Base-by-base conservation (phyloP, 2,329 filamentous ascomycete species). In the Aspergillus aculeatus region DNA sequence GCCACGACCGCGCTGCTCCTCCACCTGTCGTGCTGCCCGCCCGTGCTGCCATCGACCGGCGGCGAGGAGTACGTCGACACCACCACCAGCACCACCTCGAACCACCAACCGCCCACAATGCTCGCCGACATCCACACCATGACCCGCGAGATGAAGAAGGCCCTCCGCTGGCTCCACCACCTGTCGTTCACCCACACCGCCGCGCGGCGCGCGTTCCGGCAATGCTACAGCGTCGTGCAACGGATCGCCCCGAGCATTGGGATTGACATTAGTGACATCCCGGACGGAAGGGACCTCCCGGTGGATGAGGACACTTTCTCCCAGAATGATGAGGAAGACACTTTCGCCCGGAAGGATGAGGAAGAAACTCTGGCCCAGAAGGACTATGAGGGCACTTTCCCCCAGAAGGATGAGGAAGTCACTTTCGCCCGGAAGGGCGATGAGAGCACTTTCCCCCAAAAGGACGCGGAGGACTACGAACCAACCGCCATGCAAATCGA, bases 1-100 rank as follows among this genome's bases (percentile, higher is more conserved):
- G 74, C 77, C 1, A 75, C 72, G 0, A 76, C 73, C 0, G 73
- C 78, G 7, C 64, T 80, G 14, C 69, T 80, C 16, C 70, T 80
- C 4, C 73, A 73, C n/a, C 60, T 80, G 1, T 69, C 71, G 0
- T 67, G 63, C 41, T 66, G 61, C 21, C 60, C 59, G 5, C 24
- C 66, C 1, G 26, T 21, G 35, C 9, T 7, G 12, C 4, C 35
- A 6, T 44, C 56, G 35, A 19, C 54, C n/a, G 32, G 12, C 24
- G 23, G 41, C 16, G 4, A 44, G 23, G 6, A 31, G 11, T 44
- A 35, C 19, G 19, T 47, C 14, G n/a, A 41, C 41, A 38, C 48
- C n/a, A 35, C 35, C 19, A 62, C 71, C 38, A 29, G 44, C n/a
- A 5, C 56, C 29, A 55, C 62, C 72, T 1, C 58, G 16, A 44